Evolutionary conservation across 2,329 filamentous ascomycete genomes (phyloP).

Genomic region (Xylaria polymorpha): DNA sequence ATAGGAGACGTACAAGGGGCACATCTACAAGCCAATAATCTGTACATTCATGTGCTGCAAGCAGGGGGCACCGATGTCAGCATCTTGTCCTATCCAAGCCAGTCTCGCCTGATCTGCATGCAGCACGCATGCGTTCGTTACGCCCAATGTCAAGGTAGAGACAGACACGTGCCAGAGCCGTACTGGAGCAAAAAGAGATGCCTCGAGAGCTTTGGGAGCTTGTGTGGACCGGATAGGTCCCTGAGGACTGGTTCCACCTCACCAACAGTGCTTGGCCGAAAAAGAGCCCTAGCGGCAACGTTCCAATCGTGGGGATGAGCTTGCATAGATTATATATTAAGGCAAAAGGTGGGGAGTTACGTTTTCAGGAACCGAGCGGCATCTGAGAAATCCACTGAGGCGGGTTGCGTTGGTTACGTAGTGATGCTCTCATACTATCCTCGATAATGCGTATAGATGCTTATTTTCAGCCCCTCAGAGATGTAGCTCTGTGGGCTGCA

Average conservation of each 20-base stretch:
- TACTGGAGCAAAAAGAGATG: slow-evolving; percentile 42
- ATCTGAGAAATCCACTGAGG: slow-evolving; percentile 6
- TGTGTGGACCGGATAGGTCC: slow-evolving; percentile 25
- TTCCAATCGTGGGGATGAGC: slow-evolving; percentile 27
- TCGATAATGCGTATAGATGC: neutral
- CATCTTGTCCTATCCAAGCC: slow-evolving; percentile 37
- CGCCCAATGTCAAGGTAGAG: slow-evolving; percentile 44
- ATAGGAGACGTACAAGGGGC: slow-evolving; percentile 24
- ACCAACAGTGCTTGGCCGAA: slow-evolving; percentile 20
- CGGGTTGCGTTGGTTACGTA: neutral
- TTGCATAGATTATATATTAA: slow-evolving; percentile 33
- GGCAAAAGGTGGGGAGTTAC: slow-evolving; percentile 19
- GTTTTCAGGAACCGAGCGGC: slow-evolving; percentile 29
- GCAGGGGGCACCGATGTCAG: slow-evolving; percentile 29
- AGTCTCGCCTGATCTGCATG: slow-evolving; percentile 41
- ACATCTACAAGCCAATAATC: slow-evolving; percentile 29
- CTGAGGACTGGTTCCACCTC: slow-evolving; percentile 27
- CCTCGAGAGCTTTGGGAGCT: slow-evolving; percentile 22
- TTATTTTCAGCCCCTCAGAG: slow-evolving; percentile 11
- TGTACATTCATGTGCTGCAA: slow-evolving; percentile 26
- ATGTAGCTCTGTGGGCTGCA: slow-evolving; percentile 34
- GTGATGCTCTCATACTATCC: slow-evolving; percentile 7
- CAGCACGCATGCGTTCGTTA: slow-evolving; percentile 39
- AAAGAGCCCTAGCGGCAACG: slow-evolving; percentile 13
- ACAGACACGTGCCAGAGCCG: slow-evolving; percentile 45